phyloP scores from a whole-genome alignment of 768 basidiomycete species.

The Kwoniella sp. region DNA sequence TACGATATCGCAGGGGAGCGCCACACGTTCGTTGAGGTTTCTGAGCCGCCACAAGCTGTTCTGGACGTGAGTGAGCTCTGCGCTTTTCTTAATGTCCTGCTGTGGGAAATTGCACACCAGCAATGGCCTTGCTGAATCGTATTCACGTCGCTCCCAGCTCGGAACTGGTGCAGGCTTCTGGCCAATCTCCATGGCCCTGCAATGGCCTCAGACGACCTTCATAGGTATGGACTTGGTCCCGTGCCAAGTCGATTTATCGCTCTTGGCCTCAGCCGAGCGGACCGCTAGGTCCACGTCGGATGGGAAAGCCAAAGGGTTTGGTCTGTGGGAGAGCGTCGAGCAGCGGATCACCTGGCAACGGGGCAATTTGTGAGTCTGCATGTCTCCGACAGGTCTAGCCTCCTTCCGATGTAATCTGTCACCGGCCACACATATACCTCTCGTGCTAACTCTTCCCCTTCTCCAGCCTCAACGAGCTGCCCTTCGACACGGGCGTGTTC shows the following conservation, averaged over 20 bases:
- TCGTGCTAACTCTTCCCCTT: background rate
- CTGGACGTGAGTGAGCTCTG: slow-evolving; percentile 42
- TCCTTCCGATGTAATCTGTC: too few species aligned
- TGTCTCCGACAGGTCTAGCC: too few species aligned
- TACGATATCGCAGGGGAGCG: slow-evolving; percentile 32
- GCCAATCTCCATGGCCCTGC: slow-evolving; percentile 50
- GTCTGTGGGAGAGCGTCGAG: slow-evolving; percentile 44
- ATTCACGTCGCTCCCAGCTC: slow-evolving; percentile 25
- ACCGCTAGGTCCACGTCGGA: slow-evolving; percentile 17
- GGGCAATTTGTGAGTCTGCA: slow-evolving; percentile 51
- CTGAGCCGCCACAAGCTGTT: slow-evolving; percentile 37
- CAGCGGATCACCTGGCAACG: slow-evolving; percentile 47
- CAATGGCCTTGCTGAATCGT: background rate
- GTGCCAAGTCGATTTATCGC: slow-evolving; percentile 42
- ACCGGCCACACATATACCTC: too few species aligned
- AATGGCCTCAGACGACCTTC: slow-evolving; percentile 44
- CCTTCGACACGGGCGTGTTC: slow-evolving; percentile 54
- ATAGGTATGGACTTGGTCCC: slow-evolving; percentile 51
- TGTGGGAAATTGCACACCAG: too few species aligned
- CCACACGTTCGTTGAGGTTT: slow-evolving; percentile 35
- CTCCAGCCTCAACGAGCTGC: slow-evolving; percentile 45
- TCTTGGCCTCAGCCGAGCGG: slow-evolving; percentile 35
- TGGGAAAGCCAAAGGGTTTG: slow-evolving; percentile 17
- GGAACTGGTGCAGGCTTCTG: slow-evolving; percentile 51
- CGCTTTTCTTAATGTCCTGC: too few species aligned